Evolutionary conservation across 331 rosid genomes (phyloP).

Genomic region (Acacia concinna): DNA sequence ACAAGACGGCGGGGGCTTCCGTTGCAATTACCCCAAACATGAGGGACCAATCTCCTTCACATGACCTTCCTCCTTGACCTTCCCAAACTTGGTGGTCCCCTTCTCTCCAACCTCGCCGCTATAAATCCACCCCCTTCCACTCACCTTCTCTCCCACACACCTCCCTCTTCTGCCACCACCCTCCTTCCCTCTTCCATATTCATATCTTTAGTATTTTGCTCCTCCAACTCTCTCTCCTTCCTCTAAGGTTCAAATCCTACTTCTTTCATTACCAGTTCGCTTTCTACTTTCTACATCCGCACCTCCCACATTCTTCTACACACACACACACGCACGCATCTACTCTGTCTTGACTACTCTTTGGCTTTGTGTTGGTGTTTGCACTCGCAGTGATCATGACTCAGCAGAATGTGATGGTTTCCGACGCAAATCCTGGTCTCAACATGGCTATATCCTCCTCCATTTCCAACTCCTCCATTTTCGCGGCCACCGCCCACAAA

Average conservation of each 20-base stretch:
- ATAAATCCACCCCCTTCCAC: neutral
- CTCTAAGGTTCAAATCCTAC: neutral
- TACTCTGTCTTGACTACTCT: neutral
- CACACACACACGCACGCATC: fast-evolving
- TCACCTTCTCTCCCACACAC: neutral
- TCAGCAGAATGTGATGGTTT: constrained; percentile 63
- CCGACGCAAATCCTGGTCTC: constrained; percentile 43
- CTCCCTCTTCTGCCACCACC: neutral
- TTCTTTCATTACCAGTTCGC: neutral
- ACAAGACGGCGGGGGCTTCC: neutral
- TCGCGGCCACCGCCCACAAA: constrained; percentile 46
- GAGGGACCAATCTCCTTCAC: neutral
- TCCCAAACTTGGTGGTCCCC: constrained; percentile 33
- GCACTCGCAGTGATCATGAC: constrained; percentile 53
- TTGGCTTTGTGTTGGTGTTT: neutral
- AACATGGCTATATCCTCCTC: constrained; percentile 40
- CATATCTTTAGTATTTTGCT: neutral
- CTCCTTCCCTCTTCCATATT: neutral
- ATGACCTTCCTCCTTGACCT: neutral
- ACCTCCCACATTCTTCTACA: constrained; percentile 4
- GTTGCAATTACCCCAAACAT: neutral
- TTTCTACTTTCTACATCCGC: too few species aligned
- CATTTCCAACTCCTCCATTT: constrained; percentile 39
- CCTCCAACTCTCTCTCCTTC: neutral
- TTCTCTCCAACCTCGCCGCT: neutral